Evolutionary conservation across 371 early-diverging fungal species (phyloP).

Genomic region (Fennellomyces sp.): DNA sequence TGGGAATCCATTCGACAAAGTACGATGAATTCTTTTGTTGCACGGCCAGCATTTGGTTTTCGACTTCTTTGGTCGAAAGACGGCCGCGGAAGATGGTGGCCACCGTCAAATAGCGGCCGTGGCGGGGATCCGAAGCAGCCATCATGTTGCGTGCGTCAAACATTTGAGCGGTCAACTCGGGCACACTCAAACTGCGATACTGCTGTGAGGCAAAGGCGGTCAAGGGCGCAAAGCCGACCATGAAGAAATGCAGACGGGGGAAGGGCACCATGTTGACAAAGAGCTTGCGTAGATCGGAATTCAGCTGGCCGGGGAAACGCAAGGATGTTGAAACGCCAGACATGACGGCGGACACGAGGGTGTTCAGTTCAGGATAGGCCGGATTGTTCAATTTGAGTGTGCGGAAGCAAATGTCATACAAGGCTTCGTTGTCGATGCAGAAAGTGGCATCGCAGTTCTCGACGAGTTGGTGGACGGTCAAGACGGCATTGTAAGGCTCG

Average conservation of each 20-base stretch:
- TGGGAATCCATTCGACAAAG: slow-evolving; percentile 99
- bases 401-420: slow-evolving; percentile 88
- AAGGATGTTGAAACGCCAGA: slow-evolving; percentile 97
- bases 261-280: slow-evolving; percentile 99
- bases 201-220: slow-evolving; percentile 86
- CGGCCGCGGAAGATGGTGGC: slow-evolving; percentile 99
- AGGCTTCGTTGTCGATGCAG: slow-evolving; percentile 99
- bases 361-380: slow-evolving; percentile 81
- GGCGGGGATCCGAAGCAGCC: slow-evolving; percentile 97
- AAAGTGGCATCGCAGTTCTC: slow-evolving; percentile 96
- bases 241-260: slow-evolving; percentile 99
- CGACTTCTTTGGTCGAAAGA: slow-evolving; percentile 98
- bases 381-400: slow-evolving; percentile 84
- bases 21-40: slow-evolving; percentile 95
- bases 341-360: slow-evolving; percentile 86
- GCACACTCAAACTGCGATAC: slow-evolving; percentile 90
- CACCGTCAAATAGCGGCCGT: slow-evolving; percentile 98
- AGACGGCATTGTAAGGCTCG: slow-evolving; percentile 92
- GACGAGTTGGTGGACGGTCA: slow-evolving; percentile 87
- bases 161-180: slow-evolving; percentile 97
- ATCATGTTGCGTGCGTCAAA: slow-evolving; percentile 99
- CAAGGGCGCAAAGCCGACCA: slow-evolving; percentile 98
- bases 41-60: slow-evolving; percentile 97
- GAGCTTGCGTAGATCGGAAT: slow-evolving; percentile 96
- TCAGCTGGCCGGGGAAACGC: slow-evolving; percentile 99